Evolutionary conservation across 192 early-diverging fungal species (phyloP), one percentile per base, ranked within the genome.

Genomic region (Cetraspora pellucida): DNA sequence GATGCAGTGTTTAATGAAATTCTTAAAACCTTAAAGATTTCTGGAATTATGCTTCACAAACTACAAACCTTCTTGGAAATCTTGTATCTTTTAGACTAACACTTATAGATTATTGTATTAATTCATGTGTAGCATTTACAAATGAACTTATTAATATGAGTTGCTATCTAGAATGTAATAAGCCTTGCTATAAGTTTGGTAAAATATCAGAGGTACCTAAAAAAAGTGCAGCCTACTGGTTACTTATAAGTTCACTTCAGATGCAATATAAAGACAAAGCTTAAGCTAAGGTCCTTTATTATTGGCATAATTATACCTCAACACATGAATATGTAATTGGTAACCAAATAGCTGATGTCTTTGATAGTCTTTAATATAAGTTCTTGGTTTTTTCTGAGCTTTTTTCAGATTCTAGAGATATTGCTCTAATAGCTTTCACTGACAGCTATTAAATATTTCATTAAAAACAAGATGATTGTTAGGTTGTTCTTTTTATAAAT

Each of bases 341-440:
- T 63, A 23, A 63, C 25, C 7, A 63, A 27, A 63, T 63, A 30
- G 30, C n/a, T 28, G 60, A 63, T 63, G 27, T 63, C 17, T 63
- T 63, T 27, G 10, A 63, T 31, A 1, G 30, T 63, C 11, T 27
- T 63, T 1, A 27, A 11, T 63, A 63, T 14, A 63, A 63, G 25
- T 25, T 8, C 25, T 31, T 63, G 11, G 23, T 27, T 13, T 30
- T 8, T 28, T 30, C 23, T 11, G 9, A 25, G 27, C 37, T 63
- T 63, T 63, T 63, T 63, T 63, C 16, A 63, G 13, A 63, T 10
- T 28, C 9, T 63, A 0, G 9, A 10, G 8, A 63, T 10, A 10
- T 25, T 63, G 60, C 23, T 63, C 13, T 63, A 27, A 30, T 63
- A 16, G 30, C 23, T 28, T 63, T 25, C 11, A 31, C 60, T 11